Percentiles rank a stretch among this genome's conserved stretches.
These are phyloP conservation scores for Dendrobium officinale DNA, from an alignment of 106 monocot genomes.

Conservation along the genomic window DNA sequence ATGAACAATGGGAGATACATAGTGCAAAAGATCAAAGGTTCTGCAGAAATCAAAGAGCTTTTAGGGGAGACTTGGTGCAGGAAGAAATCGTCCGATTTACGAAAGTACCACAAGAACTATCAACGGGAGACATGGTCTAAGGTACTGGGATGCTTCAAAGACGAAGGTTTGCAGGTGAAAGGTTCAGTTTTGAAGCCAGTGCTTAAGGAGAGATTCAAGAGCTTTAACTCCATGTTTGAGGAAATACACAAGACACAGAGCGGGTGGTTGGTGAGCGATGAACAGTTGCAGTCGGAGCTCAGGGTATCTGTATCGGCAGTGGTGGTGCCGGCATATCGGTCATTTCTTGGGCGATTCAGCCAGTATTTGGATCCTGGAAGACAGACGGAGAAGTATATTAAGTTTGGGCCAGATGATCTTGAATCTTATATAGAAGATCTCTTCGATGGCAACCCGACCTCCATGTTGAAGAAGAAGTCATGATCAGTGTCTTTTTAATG, in stretches of 20 bases:
- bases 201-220: conserved; percentile 28
- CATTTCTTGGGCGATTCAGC: conserved; percentile 16
- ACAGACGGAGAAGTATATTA: conserved; percentile 30
- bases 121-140: conserved; percentile 25
- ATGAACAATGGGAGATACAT: conserved; percentile 87
- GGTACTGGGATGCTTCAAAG: conserved; percentile 20
- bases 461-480: conserved; percentile 11
- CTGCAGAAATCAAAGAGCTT: conserved; percentile 37
- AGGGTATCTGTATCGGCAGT: conserved; percentile 19
- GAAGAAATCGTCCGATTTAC: conserved; percentile 18
- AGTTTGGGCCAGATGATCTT: conserved; percentile 18
- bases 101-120: conserved; percentile 30
- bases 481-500: not conserved
- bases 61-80: conserved; percentile 22
- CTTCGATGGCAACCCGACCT: conserved; percentile 17
- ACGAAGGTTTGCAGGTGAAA: conserved; percentile 13
- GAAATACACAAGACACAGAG: conserved; percentile 27
- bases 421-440: conserved; percentile 18
- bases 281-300: conserved; percentile 28
- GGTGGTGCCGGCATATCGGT: conserved; percentile 18
- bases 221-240: conserved; percentile 22
- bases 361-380: conserved; percentile 20
- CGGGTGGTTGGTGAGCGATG: conserved; percentile 21
- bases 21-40: conserved; percentile 53
- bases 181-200: conserved; percentile 15